Evolutionary conservation across 306 rosid genomes (phyloP).

Genomic region (Fagus crenata): DNA sequence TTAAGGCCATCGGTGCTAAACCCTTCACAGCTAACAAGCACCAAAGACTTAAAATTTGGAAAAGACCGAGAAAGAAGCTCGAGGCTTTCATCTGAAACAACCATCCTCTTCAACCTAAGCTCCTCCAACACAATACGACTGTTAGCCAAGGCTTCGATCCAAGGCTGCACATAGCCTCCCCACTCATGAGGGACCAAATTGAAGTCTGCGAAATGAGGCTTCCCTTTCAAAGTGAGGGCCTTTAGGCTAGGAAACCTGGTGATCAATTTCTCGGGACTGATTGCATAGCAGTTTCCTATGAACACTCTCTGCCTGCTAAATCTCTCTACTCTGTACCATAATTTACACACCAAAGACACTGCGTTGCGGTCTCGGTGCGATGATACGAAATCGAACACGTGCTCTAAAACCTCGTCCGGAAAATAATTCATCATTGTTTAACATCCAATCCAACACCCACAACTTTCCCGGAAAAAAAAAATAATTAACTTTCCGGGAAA

Average conservation of each 20-base stretch:
- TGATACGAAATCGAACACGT: conserved; percentile 66
- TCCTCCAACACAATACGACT: conserved; percentile 61
- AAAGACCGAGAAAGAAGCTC: conserved; percentile 82
- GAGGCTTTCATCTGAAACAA: conserved; percentile 77
- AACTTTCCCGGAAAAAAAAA: conserved; percentile 38
- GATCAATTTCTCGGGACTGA: conserved; percentile 70
- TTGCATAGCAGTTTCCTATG: conserved; percentile 87
- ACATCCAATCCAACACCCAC: conserved; percentile 21
- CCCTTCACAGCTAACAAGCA: conserved; percentile 90
- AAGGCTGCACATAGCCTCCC: conserved; percentile 77
- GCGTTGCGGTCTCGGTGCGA: conserved; percentile 78
- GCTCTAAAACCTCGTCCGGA: conserved; percentile 94
- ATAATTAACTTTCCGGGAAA: neutral
- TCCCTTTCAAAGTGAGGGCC: conserved; percentile 80
- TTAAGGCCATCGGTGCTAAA: conserved; percentile 90
- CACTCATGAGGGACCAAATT: conserved; percentile 84
- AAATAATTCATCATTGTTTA: conserved; percentile 70
- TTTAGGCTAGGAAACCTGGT: conserved; percentile 64
- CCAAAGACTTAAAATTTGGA: conserved; percentile 69
- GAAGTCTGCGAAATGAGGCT: conserved; percentile 97
- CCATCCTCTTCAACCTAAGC: conserved; percentile 89
- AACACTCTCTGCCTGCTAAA: conserved; percentile 64
- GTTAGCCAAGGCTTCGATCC: conserved; percentile 75
- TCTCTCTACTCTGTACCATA: conserved; percentile 82
- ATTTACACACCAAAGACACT: conserved; percentile 80